phyloP scores from a whole-genome alignment of 2,329 filamentous ascomycete genomes.

The Stylonectria norvegica region DNA sequence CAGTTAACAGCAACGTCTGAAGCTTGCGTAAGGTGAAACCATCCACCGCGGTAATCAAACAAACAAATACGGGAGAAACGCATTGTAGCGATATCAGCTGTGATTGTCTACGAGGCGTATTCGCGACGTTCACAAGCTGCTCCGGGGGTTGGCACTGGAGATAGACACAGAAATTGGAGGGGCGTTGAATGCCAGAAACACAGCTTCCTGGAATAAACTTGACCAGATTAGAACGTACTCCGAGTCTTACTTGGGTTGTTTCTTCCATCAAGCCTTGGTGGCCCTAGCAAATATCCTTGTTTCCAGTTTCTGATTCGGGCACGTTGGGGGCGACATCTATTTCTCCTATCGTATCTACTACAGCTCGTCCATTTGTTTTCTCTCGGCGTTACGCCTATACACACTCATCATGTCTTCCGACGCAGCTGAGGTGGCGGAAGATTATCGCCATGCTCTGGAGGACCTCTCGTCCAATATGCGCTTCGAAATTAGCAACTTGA shows the following conservation, averaged over 20 bases:
- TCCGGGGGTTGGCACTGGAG: conserved; percentile 22
- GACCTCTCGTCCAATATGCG: conserved; percentile 88
- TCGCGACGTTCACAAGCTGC: too few species aligned
- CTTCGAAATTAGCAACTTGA: conserved; percentile 95
- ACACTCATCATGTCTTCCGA: conserved; percentile 46
- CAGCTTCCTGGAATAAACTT: conserved; percentile 31
- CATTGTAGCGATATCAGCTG: too few species aligned
- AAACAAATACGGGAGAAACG: too few species aligned
- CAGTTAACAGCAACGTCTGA: too few species aligned
- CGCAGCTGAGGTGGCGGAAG: conserved; percentile 84
- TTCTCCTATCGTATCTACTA: conserved; percentile 12
- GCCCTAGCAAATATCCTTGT: conserved; percentile 9
- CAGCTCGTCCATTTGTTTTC: conserved; percentile 7
- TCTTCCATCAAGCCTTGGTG: conserved; percentile 9
- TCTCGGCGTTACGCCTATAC: conserved; percentile 10
- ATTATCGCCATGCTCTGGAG: conserved; percentile 90
- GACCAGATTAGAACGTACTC: conserved; percentile 24
- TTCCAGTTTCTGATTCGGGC: conserved; percentile 5
- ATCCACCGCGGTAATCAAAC: too few species aligned
- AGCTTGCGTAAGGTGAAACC: too few species aligned
- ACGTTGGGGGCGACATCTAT: conserved; percentile 4
- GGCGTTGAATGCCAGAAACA: conserved; percentile 19
- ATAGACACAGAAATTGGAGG: conserved; percentile 23
- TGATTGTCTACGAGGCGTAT: too few species aligned
- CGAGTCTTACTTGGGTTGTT: conserved; percentile 16